A percentile compares a stretch with the other conserved stretches of the same genome.
These are phyloP conservation scores for Hevea brasiliensis DNA, from an alignment of 345 rosid genomes.

Conservation along the genomic window DNA sequence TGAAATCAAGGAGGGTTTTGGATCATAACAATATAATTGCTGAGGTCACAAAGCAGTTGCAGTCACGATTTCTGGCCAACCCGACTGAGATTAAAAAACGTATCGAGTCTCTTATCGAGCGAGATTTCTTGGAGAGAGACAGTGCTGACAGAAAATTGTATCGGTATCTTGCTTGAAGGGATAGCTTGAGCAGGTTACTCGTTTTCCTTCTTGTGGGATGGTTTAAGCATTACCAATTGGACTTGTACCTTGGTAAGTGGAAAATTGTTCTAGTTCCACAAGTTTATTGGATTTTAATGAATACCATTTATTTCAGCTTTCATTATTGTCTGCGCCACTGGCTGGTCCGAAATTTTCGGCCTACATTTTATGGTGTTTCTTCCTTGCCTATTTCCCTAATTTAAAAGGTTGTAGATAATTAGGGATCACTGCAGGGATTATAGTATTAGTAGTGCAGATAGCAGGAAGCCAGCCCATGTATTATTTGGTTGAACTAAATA, in stretches of 20 bases:
- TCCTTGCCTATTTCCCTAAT: neutral
- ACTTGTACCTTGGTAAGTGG: conserved; percentile 17
- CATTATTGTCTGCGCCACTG: neutral
- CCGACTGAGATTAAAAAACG: conserved; percentile 97
- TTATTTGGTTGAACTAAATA: neutral
- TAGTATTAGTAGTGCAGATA: neutral
- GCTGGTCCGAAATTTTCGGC: conserved; percentile 8
- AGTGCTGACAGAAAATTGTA: conserved; percentile 76
- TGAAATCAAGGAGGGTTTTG: conserved; percentile 92
- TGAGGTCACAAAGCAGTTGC: conserved; percentile 95
- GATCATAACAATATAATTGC: conserved; percentile 94
- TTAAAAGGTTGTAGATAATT: neutral
- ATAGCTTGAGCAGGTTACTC: conserved; percentile 9
- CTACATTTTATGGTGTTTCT: neutral
- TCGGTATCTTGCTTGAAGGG: conserved; percentile 78
- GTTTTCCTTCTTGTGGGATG: conserved; percentile 18
- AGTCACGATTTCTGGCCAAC: conserved; percentile 88
- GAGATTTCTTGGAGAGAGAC: conserved; percentile 99
- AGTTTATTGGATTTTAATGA: conserved; percentile 25
- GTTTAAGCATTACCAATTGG: conserved; percentile 17
- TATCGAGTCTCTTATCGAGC: conserved; percentile 90
- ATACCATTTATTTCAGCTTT: conserved; percentile 22
- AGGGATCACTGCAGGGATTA: neutral
- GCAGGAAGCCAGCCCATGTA: neutral
- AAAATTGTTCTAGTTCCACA: conserved; percentile 21